Evolutionary conservation across 208 protist species (phyloP).

Genomic region (Porcisia hertigi): DNA sequence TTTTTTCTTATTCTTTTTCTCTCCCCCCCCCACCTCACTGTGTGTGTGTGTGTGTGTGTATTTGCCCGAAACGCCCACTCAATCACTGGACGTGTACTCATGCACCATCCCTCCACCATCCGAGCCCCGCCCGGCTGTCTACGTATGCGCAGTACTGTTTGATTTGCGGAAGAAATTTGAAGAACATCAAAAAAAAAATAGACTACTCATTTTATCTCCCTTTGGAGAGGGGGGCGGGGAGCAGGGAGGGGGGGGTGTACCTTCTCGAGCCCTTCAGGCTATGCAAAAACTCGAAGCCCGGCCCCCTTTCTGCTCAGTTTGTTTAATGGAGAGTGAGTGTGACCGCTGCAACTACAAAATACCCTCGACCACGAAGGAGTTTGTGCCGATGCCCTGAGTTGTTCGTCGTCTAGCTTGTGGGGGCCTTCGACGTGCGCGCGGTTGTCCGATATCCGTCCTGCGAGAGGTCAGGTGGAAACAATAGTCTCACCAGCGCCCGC

Average conservation of each 20-base stretch:
- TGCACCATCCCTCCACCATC: neutral
- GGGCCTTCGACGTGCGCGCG: neutral
- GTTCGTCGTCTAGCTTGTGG: neutral
- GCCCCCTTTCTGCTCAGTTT: neutral
- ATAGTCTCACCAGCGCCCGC: neutral
- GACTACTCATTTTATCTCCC: neutral
- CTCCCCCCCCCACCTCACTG: neutral
- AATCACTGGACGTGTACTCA: slow-evolving; percentile 2
- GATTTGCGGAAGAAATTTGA: slow-evolving; percentile 1
- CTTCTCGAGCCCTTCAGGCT: neutral
- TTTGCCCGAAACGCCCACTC: neutral
- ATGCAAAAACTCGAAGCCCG: neutral
- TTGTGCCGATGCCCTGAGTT: neutral
- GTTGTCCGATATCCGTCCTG: neutral
- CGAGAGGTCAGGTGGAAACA: neutral
- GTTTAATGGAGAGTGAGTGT: neutral
- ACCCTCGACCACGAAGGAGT: neutral
- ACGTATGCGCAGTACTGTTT: neutral
- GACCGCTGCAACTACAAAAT: neutral
- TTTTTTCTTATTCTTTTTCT: slow-evolving; percentile 2
- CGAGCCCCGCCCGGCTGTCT: neutral
- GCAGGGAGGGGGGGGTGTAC: too few species aligned
- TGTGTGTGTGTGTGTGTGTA: neutral
- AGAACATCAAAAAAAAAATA: neutral
- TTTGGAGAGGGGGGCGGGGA: neutral